phyloP scores from a whole-genome alignment of 169 alveolate genomes.

The Plasmodium billcollinsi region DNA sequence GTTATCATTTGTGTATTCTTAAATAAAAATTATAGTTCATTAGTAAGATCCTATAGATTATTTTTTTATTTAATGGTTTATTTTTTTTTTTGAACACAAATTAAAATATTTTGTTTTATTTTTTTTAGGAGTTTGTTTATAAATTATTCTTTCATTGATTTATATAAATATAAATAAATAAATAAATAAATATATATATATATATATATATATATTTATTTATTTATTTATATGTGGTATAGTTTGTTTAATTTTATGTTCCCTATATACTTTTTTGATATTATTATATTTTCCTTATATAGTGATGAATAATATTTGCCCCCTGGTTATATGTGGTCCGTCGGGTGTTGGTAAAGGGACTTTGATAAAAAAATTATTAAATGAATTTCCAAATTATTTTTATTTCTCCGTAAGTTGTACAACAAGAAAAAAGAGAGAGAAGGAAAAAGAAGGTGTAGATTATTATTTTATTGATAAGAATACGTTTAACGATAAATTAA shows the following conservation, averaged over 20 bases:
- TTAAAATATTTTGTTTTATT: no score
- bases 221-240: no score
- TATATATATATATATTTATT: no score
- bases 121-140: no score
- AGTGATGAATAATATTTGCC: constrained; percentile 53
- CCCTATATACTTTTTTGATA: no score
- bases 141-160: neutral
- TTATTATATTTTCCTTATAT: neutral
- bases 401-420: constrained; percentile 89
- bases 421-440: constrained; percentile 88
- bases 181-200: no score
- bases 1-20: no score
- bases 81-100: no score
- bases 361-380: constrained; percentile 79
- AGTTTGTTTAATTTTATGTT: no score
- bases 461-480: constrained; percentile 88
- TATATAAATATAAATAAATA: neutral
- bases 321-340: constrained; percentile 92
- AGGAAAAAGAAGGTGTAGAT: constrained; percentile 89
- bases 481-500: constrained; percentile 86
- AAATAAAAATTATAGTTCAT: no score
- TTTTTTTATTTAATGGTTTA: no score
- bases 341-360: constrained; percentile 96
- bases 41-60: no score
- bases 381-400: constrained; percentile 82